phyloP scores from a whole-genome alignment of 331 rosid genomes.

The Erythrophleum ivorense region DNA sequence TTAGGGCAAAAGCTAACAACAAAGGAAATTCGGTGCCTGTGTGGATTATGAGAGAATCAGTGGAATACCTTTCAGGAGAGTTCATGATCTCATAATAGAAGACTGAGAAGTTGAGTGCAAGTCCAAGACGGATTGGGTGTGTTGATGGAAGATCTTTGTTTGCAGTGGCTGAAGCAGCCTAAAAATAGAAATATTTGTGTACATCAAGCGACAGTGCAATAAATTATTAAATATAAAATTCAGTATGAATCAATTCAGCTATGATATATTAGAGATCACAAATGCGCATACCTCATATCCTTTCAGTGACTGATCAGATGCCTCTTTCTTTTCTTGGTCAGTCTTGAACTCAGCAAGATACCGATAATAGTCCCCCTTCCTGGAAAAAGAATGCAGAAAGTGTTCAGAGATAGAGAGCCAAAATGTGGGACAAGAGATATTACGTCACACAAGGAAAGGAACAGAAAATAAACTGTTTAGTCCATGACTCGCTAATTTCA shows the following conservation, averaged over 20 bases:
- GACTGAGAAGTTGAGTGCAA: slow-evolving; percentile 97
- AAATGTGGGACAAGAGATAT: background rate
- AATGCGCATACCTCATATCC: slow-evolving; percentile 77
- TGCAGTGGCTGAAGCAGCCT: slow-evolving; percentile 88
- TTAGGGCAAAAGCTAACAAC: slow-evolving; percentile 19
- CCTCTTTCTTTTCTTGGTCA: slow-evolving; percentile 88
- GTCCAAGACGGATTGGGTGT: slow-evolving; percentile 98
- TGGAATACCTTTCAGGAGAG: slow-evolving; percentile 81
- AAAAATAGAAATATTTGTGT: slow-evolving; percentile 22
- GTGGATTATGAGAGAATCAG: slow-evolving; percentile 6
- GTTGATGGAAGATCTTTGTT: slow-evolving; percentile 91
- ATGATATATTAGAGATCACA: slow-evolving; percentile 23
- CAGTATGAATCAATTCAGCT: slow-evolving; percentile 17
- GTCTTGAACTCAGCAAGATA: slow-evolving; percentile 96
- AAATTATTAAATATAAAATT: slow-evolving; percentile 1
- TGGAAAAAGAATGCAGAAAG: slow-evolving; percentile 41
- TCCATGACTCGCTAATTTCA: background rate
- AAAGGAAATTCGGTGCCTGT: slow-evolving; percentile 10
- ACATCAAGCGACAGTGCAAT: slow-evolving; percentile 32
- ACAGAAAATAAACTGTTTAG: background rate
- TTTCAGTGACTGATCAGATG: slow-evolving; percentile 83
- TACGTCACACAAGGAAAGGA: background rate
- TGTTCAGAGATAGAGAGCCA: slow-evolving; percentile 16
- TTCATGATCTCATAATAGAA: slow-evolving; percentile 93
- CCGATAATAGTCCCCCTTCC: slow-evolving; percentile 95